These are phyloP conservation scores for Fusarium continuum DNA, from an alignment of 2,329 filamentous ascomycete species.

Conservation along the genomic window DNA sequence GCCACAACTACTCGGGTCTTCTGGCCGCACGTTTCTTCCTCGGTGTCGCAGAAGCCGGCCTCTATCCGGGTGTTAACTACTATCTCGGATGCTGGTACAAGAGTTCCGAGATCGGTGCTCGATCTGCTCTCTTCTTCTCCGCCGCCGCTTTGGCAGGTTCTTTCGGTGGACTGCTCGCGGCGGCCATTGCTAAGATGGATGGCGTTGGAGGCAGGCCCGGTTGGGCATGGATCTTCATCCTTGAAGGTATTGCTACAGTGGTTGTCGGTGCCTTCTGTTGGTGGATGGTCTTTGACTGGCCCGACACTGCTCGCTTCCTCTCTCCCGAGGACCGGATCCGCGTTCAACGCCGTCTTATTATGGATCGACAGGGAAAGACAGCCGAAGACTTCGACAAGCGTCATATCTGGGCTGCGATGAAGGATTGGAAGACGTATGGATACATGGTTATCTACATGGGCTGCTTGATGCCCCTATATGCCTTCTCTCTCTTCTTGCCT, in stretches of 20 bases:
- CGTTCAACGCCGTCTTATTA: constrained; percentile 72
- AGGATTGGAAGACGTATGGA: constrained; percentile 78
- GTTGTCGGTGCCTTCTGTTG: constrained; percentile 71
- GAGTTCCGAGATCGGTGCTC: constrained; percentile 76
- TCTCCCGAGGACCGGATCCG: constrained; percentile 71
- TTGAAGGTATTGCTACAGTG: constrained; percentile 74
- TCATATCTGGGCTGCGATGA: constrained; percentile 75
- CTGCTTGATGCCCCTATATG: constrained; percentile 59
- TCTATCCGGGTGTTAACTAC: constrained; percentile 72
- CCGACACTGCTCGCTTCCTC: constrained; percentile 76
- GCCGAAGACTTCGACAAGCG: constrained; percentile 74
- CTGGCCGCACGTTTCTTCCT: constrained; percentile 64
- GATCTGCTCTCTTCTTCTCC: constrained; percentile 79
- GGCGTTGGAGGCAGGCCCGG: constrained; percentile 62
- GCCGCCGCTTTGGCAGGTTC: constrained; percentile 80
- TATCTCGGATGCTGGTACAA: constrained; percentile 85
- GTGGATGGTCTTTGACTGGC: constrained; percentile 82
- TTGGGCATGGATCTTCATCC: constrained; percentile 71
- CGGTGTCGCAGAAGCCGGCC: constrained; percentile 72
- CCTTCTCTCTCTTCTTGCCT: constrained; percentile 65
- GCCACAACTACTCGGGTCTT: constrained; percentile 55
- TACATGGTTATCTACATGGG: constrained; percentile 60
- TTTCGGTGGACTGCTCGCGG: constrained; percentile 75
- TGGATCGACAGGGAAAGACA: constrained; percentile 74
- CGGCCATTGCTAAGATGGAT: constrained; percentile 73